Evolutionary conservation across 2,329 filamentous ascomycete species (phyloP).

Genomic region (Botrytis pseudocinerea): DNA sequence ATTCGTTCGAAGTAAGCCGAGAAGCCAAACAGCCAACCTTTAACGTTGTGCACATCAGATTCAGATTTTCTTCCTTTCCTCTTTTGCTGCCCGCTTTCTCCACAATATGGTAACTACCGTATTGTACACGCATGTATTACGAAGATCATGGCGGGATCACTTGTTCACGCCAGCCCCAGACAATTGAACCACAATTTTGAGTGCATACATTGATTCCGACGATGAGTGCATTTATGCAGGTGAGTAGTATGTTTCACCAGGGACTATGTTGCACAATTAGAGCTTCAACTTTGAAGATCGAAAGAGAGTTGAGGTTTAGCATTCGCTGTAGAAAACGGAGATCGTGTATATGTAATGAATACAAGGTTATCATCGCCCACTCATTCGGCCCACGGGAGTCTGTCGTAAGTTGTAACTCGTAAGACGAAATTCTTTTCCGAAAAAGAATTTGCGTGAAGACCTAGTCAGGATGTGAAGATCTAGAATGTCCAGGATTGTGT

Average conservation of each 20-base stretch:
- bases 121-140: background rate
- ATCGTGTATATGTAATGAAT: background rate
- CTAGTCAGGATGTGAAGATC: constrained; percentile 4
- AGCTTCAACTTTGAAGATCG: background rate
- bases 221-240: constrained; percentile 6
- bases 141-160: constrained; percentile 14
- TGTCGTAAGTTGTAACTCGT: background rate
- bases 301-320: background rate
- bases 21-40: constrained; percentile 4
- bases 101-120: background rate
- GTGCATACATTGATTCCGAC: background rate
- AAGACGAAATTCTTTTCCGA: background rate
- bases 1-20: background rate
- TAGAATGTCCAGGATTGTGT: background rate
- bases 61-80: background rate
- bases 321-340: background rate
- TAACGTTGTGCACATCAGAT: constrained; percentile 9
- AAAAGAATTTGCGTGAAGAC: background rate
- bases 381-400: background rate
- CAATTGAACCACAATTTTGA: background rate
- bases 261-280: background rate
- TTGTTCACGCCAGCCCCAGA: constrained; percentile 15
- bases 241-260: constrained; percentile 9
- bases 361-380: background rate
- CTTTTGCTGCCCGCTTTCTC: constrained; percentile 8